Evolutionary conservation across 2,329 filamentous ascomycete species (phyloP).

Genomic region (Metarhizium sp.): DNA sequence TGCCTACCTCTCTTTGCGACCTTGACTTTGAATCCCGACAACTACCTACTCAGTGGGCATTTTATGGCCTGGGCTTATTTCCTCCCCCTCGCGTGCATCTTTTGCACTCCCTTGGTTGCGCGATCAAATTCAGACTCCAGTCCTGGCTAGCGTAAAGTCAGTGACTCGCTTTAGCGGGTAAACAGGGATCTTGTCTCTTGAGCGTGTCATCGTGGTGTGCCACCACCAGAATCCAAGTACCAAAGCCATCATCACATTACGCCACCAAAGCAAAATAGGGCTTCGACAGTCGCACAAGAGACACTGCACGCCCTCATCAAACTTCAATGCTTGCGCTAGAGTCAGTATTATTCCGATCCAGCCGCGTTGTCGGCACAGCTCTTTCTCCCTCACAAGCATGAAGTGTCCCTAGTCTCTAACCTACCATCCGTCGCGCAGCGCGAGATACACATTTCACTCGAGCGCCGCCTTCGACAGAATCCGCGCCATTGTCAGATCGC

Average conservation of each 20-base stretch:
- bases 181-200: background rate
- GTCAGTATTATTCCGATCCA: no score
- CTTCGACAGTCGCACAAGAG: no score
- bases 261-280: no score
- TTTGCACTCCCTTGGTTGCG: background rate
- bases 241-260: background rate
- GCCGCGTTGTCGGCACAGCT: no score
- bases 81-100: background rate
- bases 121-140: background rate
- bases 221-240: background rate
- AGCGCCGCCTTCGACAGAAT: slow-evolving; percentile 19
- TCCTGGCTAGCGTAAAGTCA: background rate
- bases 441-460: slow-evolving; percentile 13
- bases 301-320: no score
- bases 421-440: background rate
- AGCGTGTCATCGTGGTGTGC: no score
- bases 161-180: background rate
- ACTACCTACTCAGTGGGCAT: no score
- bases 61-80: background rate
- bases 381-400: no score
- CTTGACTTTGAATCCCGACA: background rate
- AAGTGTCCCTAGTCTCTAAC: background rate
- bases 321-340: no score
- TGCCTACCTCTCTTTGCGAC: background rate
- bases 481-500: slow-evolving; percentile 9